Evolutionary conservation across 139 green algal species (phyloP).

Genomic region (Limnomonas spitsbergensis): DNA sequence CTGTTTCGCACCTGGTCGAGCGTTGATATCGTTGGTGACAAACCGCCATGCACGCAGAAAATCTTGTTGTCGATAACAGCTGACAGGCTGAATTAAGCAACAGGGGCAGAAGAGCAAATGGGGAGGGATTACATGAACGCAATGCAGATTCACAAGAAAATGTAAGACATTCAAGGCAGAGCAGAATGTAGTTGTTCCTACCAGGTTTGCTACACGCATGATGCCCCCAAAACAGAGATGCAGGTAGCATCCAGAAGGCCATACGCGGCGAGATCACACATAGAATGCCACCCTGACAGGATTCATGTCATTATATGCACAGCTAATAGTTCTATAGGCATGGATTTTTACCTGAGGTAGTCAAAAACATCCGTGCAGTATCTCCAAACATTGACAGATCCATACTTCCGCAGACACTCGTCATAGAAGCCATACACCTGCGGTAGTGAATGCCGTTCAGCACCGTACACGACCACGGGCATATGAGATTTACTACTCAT

Average conservation of each 20-base stretch:
- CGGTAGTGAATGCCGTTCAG: too few relatives aligned
- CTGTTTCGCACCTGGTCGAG: slow-evolving; percentile 83
- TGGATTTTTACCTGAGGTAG: slow-evolving; percentile 89
- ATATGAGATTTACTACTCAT: too few relatives aligned
- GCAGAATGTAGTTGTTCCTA: neutral
- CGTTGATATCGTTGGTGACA: slow-evolving; percentile 93
- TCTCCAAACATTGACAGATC: slow-evolving; percentile 97
- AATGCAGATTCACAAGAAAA: too few relatives aligned
- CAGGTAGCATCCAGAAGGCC: too few relatives aligned
- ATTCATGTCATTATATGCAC: too few relatives aligned
- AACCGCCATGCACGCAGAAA: slow-evolving; percentile 95
- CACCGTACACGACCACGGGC: too few relatives aligned
- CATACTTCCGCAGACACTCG: slow-evolving; percentile 98
- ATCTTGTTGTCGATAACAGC: slow-evolving; percentile 90
- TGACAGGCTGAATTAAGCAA: slow-evolving; percentile 39
- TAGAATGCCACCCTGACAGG: too few relatives aligned
- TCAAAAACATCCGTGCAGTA: slow-evolving; percentile 99
- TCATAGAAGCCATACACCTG: slow-evolving; percentile 99
- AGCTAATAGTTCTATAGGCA: too few relatives aligned
- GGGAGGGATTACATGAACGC: too few relatives aligned
- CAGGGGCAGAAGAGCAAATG: slow-evolving; percentile 10
- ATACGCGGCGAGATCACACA: too few relatives aligned
- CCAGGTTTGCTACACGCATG: neutral
- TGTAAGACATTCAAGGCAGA: neutral
- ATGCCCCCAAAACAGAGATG: too few relatives aligned